Evolutionary conservation across 2,329 filamentous ascomycete genomes (phyloP), one percentile per base, ranked within the genome.

Genomic region (Colletotrichum endophyticum): DNA sequence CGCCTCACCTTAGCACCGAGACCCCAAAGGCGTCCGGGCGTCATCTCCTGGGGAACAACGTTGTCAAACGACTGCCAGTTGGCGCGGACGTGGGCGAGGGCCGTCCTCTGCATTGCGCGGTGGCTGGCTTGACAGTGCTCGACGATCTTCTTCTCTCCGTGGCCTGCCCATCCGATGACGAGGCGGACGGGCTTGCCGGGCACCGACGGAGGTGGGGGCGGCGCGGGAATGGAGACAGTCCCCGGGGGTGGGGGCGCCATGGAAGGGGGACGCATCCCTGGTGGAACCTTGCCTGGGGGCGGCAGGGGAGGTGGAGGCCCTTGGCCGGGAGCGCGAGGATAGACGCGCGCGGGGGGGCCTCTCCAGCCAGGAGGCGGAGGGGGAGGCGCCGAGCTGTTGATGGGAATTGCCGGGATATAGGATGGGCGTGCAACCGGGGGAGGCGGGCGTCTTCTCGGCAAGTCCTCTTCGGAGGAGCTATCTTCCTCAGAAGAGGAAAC

Each of bases 61-160:
- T 77, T 77, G 36, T 77, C 72, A 8, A 71, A 77, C 7, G 75
- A 75, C 66, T 75, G 71, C 72, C 72, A 75, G 49, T 77, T 53
- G 6, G 66, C 69, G 32, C 75, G 75, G 25, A 77, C 72, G 36
- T 77, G 67, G 25, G 66, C 39, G 12, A 77, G 63, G 5, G 72
- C 75, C 28, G 66, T 86, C 22, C 68, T 30, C 57, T 75, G 66
- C 28, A 77, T 66, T 5, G 61, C 64, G 9, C 72, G 75, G 16
- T 72, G 66, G 15, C 76, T 66, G 44, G 73, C 39, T 19, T 56
- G 70, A 64, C 81, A 81, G 53, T 80, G 76, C 19, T 81, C 83
- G 32, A 83, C 78, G 66, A 84, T 76, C 63, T 82, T 83, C 53
- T 80, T 79, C 77, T 81, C 78, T 56, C 82, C 83, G 25, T 80